Conservation (phyloP, 2,329 filamentous ascomycete species). For the Aspergillus sp. region DNA sequence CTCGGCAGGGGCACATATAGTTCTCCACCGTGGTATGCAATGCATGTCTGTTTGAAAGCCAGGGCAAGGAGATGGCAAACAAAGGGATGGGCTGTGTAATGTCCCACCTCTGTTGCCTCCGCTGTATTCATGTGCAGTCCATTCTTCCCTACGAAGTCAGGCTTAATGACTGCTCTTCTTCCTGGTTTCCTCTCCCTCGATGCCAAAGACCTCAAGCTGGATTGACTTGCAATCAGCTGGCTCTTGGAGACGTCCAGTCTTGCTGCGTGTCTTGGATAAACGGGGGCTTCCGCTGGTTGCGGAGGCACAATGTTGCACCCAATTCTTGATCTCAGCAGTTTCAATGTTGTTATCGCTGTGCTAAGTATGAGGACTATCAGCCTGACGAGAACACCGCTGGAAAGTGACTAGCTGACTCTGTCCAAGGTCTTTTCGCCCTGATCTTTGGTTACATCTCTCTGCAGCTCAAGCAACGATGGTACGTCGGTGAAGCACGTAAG, state of each 20-base stretch:
- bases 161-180: background rate
- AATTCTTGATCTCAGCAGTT: slow-evolving; percentile 33
- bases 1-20: slow-evolving; percentile 4
- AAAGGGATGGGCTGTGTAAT: background rate
- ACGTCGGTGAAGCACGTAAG: slow-evolving; percentile 41
- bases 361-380: slow-evolving; percentile 23
- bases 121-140: background rate
- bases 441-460: slow-evolving; percentile 34
- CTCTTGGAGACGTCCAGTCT: background rate
- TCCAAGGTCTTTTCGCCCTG: slow-evolving; percentile 32
- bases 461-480: slow-evolving; percentile 40
- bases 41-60: background rate
- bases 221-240: no score
- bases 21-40: background rate
- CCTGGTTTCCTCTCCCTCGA: background rate
- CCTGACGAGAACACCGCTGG: background rate
- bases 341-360: slow-evolving; percentile 35
- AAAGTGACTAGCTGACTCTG: slow-evolving; percentile 5
- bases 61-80: background rate
- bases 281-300: background rate
- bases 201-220: no score
- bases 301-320: slow-evolving; percentile 32
- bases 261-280: background rate
- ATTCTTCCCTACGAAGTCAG: background rate
- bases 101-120: background rate